Base-by-base conservation (phyloP, 345 rosid genomes). In the Viola odorata region DNA sequence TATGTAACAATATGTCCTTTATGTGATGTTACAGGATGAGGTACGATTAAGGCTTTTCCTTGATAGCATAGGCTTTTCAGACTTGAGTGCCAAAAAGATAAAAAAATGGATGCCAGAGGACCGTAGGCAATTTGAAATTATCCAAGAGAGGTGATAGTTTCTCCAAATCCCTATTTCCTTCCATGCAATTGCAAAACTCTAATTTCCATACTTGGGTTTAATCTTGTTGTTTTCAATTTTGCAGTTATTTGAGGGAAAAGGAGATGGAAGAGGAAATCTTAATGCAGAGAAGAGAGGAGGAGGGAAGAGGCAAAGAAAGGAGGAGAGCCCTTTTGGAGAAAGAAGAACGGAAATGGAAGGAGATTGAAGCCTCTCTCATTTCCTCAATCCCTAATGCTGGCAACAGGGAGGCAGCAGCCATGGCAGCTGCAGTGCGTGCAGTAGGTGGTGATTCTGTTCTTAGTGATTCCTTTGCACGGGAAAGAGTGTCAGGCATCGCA, bases 261-360 rank as follows among this genome's bases (percentile, higher is more conserved):
- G 99, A 95, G 84, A 95, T 95, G 97, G 99, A 95, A 84, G 99
- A 95, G 77, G 99, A 95, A 62, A 81, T 88, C 69, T 82, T 90
- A 66, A 86, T 86, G 89, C 97, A 88, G 78, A 84, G 99, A 74
- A 97, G 99, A 51, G 99, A 91, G 77, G 99, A 95, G 84, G 99
- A 95, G 80, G 99, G 96, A 51, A 91, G 78, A 77, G 99, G 99
- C 66, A 95, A 95, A 80, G 96, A 95, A 77, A 80, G 99, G 78
- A 88, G 99, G 79, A 95, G 91, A 72, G 99, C 91, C 68, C 96
- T 91, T 58, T 68, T 95, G 77, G 94, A 91, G 74, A 95, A 85
- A 84, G 99, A 95, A 81, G 99, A 91, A 70, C 99, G 99, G 41
- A 95, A 95, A 64, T 95, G 99, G 99, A 95, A 95, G 87, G 99